Evolutionary conservation across 75 land plant species (phyloP).

Genomic region (Ceratopteris richardii): DNA sequence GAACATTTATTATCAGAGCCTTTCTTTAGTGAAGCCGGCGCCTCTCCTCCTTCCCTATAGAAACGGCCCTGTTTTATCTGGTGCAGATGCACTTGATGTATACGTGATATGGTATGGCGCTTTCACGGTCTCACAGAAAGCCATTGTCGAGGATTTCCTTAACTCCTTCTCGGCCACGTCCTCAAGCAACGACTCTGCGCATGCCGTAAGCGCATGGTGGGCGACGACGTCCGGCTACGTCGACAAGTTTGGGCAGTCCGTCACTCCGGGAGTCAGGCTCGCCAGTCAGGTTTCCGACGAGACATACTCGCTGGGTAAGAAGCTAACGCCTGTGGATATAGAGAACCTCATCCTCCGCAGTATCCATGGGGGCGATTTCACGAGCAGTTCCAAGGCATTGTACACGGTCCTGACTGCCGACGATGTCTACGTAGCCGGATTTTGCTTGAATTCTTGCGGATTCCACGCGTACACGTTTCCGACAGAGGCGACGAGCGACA

Average conservation of each 20-base stretch:
- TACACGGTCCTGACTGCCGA: too few species aligned
- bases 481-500: neutral
- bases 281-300: neutral
- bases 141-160: constrained; percentile 56
- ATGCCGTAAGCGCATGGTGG: neutral
- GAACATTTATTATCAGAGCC: neutral
- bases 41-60: neutral
- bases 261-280: neutral
- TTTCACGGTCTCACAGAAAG: constrained; percentile 53
- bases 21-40: neutral
- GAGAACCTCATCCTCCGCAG: constrained; percentile 15
- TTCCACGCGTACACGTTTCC: constrained; percentile 28
- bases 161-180: too few species aligned
- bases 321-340: neutral
- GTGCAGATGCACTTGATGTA: constrained; percentile 10
- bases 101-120: constrained; percentile 75
- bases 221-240: neutral
- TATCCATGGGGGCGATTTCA: neutral
- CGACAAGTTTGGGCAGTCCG: neutral
- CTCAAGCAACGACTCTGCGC: too few species aligned
- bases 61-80: neutral
- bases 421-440: constrained; percentile 72
- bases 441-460: too few species aligned
- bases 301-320: neutral
- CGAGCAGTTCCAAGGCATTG: too few species aligned